Evolutionary conservation across 805 yeast genomes (phyloP).

Genomic region (Metschnikowia corniflorae): DNA sequence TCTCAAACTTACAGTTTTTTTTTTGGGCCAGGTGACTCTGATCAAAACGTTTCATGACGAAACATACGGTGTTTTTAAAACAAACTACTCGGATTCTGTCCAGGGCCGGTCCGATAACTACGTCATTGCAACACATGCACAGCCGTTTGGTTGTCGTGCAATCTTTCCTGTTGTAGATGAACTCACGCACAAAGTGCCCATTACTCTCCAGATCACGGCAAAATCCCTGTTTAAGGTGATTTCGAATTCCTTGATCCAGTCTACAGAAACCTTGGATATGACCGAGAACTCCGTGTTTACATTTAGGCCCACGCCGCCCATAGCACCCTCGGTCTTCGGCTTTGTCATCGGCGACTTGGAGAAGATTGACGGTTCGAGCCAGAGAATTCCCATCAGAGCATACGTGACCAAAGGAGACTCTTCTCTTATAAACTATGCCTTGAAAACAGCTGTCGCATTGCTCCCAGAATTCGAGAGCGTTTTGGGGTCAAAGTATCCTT

Average conservation of each 20-base stretch:
- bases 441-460: slow-evolving; percentile 44
- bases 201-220: slow-evolving; percentile 49
- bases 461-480: slow-evolving; percentile 47
- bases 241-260: slow-evolving; percentile 43
- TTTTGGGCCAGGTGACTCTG: slow-evolving; percentile 49
- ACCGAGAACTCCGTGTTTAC: slow-evolving; percentile 29
- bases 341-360: slow-evolving; percentile 70
- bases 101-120: slow-evolving; percentile 49
- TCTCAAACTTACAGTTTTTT: slow-evolving; percentile 27
- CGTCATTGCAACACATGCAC: slow-evolving; percentile 67
- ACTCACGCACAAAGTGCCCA: slow-evolving; percentile 48
- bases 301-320: slow-evolving; percentile 55
- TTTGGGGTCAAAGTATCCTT: slow-evolving; percentile 49
- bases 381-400: slow-evolving; percentile 44
- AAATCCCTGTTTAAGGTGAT: slow-evolving; percentile 44
- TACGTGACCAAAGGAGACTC: slow-evolving; percentile 55
- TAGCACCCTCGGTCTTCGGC: slow-evolving; percentile 62
- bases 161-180: slow-evolving; percentile 74
- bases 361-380: slow-evolving; percentile 17
- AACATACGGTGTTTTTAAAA: slow-evolving; percentile 66
- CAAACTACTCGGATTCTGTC: slow-evolving; percentile 53
- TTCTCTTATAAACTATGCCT: slow-evolving; percentile 45
- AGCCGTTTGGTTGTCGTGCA: slow-evolving; percentile 59
- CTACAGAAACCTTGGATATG: slow-evolving; percentile 16
- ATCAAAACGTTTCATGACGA: slow-evolving; percentile 51